phyloP scores from a whole-genome alignment of 1,284 basidiomycete genomes.

The Meripilus lineatus region DNA sequence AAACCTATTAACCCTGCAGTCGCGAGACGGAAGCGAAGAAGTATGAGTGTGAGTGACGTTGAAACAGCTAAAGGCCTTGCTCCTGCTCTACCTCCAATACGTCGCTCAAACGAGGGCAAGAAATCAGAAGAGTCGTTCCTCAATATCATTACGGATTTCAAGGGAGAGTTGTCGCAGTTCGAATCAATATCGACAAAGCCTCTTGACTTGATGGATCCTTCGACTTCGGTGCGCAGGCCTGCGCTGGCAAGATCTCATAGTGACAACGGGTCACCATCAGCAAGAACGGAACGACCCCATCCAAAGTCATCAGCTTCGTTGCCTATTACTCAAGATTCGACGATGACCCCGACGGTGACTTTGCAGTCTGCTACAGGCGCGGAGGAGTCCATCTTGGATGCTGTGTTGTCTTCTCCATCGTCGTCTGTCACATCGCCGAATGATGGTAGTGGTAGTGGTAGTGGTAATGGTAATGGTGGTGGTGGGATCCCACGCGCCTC shows the following conservation, averaged over 20 bases:
- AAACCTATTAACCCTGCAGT: conserved; percentile 21
- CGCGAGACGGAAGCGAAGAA: conserved; percentile 52
- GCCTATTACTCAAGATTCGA: conserved; percentile 14
- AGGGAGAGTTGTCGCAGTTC: conserved; percentile 61
- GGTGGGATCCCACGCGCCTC: conserved; percentile 55
- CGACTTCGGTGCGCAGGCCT: conserved; percentile 44
- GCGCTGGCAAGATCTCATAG: conserved; percentile 26
- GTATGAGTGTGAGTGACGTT: conserved; percentile 69
- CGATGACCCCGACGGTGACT: conserved; percentile 21
- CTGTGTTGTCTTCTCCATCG: conserved; percentile 16
- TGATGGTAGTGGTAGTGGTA: conserved; percentile 44
- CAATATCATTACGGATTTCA: conserved; percentile 62
- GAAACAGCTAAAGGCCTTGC: conserved; percentile 44
- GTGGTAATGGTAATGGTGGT: too few relatives aligned
- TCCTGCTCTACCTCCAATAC: conserved; percentile 24
- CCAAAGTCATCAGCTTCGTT: conserved; percentile 19
- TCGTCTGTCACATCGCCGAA: conserved; percentile 14
- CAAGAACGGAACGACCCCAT: conserved; percentile 15
- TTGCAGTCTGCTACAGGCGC: conserved; percentile 19
- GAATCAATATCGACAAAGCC: conserved; percentile 47
- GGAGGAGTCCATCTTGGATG: conserved; percentile 18
- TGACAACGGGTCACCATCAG: conserved; percentile 17
- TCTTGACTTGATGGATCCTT: conserved; percentile 61
- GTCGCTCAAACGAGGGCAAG: conserved; percentile 23
- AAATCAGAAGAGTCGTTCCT: conserved; percentile 33